These are phyloP conservation scores for Colletotrichum cordylinicola DNA, from an alignment of 2,329 filamentous ascomycete genomes.

Conservation along the genomic window DNA sequence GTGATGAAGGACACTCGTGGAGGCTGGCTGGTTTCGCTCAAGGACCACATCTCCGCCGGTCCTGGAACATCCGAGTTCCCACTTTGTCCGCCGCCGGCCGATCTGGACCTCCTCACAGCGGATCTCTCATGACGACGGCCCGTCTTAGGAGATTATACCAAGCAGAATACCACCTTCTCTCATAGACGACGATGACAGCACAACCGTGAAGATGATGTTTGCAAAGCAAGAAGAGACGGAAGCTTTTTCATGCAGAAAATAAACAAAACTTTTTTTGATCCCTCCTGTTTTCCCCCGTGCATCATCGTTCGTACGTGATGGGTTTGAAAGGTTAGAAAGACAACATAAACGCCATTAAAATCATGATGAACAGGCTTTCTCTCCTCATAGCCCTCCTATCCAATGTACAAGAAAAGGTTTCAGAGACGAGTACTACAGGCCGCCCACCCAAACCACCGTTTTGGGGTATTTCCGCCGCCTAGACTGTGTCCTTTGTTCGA, in stretches of 20 bases:
- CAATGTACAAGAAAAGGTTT: neutral
- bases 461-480: conserved; percentile 15
- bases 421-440: conserved; percentile 18
- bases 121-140: neutral
- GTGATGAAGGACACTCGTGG: neutral
- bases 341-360: conserved; percentile 12
- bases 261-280: conserved; percentile 1
- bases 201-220: neutral
- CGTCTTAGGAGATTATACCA: neutral
- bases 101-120: neutral
- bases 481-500: conserved; percentile 4
- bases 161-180: neutral
- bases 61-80: neutral
- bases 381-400: neutral
- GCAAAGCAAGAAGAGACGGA: neutral
- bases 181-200: neutral
- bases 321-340: neutral
- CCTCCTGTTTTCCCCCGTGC: neutral
- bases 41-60: neutral
- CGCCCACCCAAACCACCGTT: neutral
- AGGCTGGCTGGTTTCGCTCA: neutral
- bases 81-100: neutral
- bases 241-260: neutral
- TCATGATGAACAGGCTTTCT: neutral
- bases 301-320: conserved; percentile 8